These are phyloP conservation scores for Calonectria pseudoreteaudii DNA, from an alignment of 2,329 filamentous ascomycete species.

Conservation along the genomic window DNA sequence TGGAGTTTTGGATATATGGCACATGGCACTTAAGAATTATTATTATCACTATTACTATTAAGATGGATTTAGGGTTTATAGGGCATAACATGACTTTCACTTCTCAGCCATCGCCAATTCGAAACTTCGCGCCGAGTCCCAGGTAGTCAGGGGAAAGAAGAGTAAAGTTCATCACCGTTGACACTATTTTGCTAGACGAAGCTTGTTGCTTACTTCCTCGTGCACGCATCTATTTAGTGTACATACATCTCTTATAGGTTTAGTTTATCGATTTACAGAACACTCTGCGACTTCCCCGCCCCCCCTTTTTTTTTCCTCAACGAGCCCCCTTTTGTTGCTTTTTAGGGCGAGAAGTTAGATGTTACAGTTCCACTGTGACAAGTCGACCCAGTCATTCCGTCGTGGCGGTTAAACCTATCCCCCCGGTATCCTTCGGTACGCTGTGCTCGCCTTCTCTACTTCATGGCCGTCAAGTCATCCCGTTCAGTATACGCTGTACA, in stretches of 20 bases:
- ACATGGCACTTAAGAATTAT: neutral
- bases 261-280: neutral
- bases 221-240: neutral
- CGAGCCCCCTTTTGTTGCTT: neutral
- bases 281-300: neutral
- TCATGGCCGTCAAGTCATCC: conserved; percentile 14
- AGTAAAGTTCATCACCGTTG: neutral
- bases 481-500: conserved; percentile 34
- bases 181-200: neutral
- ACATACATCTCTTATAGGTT: conserved; percentile 7
- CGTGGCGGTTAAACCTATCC: neutral
- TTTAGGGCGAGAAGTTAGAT: conserved; percentile 2
- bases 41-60: neutral
- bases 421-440: neutral
- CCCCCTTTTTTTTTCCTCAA: neutral
- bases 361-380: conserved; percentile 25
- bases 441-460: conserved; percentile 10
- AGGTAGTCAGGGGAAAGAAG: neutral
- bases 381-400: neutral
- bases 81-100: neutral
- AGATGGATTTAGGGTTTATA: conserved; percentile 1
- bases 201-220: neutral
- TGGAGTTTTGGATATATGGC: conserved; percentile 17
- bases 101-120: neutral
- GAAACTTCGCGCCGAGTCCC: neutral